phyloP scores from a whole-genome alignment of 257 asterid genomes.

The Nicotiana tabacum region DNA sequence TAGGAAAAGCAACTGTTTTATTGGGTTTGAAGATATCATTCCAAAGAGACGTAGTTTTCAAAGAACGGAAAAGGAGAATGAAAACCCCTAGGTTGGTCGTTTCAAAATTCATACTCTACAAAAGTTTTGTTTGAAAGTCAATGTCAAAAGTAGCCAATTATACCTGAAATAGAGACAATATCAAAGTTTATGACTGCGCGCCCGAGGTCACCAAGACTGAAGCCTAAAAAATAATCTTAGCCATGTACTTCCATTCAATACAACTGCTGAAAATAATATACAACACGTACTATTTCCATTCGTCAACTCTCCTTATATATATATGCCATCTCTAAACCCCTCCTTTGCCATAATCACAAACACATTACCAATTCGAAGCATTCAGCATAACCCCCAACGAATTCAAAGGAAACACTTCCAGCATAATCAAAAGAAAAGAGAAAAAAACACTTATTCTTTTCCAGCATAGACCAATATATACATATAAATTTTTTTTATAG shows the following conservation, averaged over 20 bases:
- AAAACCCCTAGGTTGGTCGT: not conserved
- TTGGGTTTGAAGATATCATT: not conserved
- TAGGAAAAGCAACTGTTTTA: not conserved
- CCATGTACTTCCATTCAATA: not conserved
- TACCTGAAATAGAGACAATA: not conserved
- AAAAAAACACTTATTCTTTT: too few species aligned
- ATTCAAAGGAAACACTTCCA: too few species aligned
- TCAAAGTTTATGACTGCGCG: not conserved
- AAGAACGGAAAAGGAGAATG: not conserved
- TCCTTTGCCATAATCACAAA: not conserved
- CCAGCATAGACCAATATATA: not conserved
- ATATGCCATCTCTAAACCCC: not conserved
- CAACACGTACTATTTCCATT: not conserved
- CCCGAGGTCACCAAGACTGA: not conserved
- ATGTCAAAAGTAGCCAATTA: constrained; percentile 8
- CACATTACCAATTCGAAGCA: not conserved
- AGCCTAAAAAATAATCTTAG: not conserved
- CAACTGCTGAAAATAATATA: not conserved
- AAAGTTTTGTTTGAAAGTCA: not conserved
- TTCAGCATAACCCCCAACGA: not conserved
- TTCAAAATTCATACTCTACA: constrained; percentile 3
- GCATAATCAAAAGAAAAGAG: not conserved
- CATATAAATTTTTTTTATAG: not conserved
- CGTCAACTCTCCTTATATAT: not conserved
- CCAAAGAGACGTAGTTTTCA: not conserved